Conservation (phyloP, 2,329 filamentous ascomycete species). For the Alternaria alternata region DNA sequence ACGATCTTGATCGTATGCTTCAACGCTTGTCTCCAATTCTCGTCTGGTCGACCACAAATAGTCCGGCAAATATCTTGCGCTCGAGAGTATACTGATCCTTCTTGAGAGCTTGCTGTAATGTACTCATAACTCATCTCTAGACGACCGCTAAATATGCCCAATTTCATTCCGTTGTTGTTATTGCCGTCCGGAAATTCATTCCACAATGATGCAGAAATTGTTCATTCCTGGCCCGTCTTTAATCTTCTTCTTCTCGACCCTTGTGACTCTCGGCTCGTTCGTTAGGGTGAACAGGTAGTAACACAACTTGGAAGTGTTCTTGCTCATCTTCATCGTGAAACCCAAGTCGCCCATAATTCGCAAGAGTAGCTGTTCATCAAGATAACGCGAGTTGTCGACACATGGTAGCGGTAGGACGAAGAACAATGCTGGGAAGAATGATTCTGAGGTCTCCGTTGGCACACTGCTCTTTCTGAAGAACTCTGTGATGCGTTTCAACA, state of each 20-base stretch:
- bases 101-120: not conserved
- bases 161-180: not conserved
- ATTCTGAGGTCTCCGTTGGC: not conserved
- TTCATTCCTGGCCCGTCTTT: conserved; percentile 80
- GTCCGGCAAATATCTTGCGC: not conserved
- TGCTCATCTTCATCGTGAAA: conserved; percentile 70
- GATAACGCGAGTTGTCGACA: conserved; percentile 87
- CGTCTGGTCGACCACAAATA: not conserved
- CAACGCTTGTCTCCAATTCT: not conserved
- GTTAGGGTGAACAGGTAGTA: conserved; percentile 84
- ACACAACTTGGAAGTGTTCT: conserved; percentile 81
- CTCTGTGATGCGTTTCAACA: conserved; percentile 66
- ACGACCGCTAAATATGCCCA: not conserved
- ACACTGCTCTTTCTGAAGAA: conserved; percentile 37
- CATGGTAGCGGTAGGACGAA: conserved; percentile 90
- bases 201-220: conserved; percentile 85
- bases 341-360: conserved; percentile 81
- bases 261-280: conserved; percentile 38
- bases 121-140: not conserved
- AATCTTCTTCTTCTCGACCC: conserved; percentile 77
- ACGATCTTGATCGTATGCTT: not conserved
- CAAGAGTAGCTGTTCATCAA: conserved; percentile 73
- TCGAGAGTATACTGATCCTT: not conserved
- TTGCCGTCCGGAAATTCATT: conserved; percentile 24
- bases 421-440: conserved; percentile 72